These are phyloP conservation scores for Schizopora paradoxa DNA, from an alignment of 1,284 basidiomycete genomes.

Conservation along the genomic window DNA sequence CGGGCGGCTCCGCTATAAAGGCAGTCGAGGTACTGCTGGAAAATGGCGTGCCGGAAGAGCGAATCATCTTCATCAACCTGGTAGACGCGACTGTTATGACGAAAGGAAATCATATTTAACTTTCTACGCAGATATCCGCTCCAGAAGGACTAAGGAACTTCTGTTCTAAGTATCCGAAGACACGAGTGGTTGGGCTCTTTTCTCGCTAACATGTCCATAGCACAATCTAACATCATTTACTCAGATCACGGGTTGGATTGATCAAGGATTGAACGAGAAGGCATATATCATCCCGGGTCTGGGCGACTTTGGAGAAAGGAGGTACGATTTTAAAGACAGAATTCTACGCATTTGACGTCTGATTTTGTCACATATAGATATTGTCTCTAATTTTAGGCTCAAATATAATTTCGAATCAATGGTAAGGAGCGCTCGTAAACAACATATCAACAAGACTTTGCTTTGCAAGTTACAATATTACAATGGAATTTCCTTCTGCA, in stretches of 20 bases:
- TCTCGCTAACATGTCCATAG: background rate
- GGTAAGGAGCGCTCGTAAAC: too few relatives aligned
- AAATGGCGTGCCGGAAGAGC: conserved; percentile 82
- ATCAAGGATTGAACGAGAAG: conserved; percentile 87
- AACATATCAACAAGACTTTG: too few relatives aligned
- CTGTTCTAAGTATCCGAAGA: conserved; percentile 71
- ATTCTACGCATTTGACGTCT: too few relatives aligned
- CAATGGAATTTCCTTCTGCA: too few relatives aligned
- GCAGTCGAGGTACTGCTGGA: conserved; percentile 92
- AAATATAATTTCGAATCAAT: too few relatives aligned
- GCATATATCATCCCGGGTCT: conserved; percentile 87
- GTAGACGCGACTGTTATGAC: conserved; percentile 36
- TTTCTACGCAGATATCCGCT: conserved; percentile 66
- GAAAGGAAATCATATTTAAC: background rate
- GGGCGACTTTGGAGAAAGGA: conserved; percentile 88
- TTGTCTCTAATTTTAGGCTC: too few relatives aligned
- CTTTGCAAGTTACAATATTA: too few relatives aligned
- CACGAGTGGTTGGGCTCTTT: conserved; percentile 67
- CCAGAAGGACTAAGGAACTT: conserved; percentile 90
- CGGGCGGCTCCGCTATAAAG: conserved; percentile 96
- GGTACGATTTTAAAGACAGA: conserved; percentile 44
- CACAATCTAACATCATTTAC: background rate
- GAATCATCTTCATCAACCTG: conserved; percentile 96
- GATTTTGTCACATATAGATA: too few relatives aligned
- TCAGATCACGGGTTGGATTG: conserved; percentile 95